Conservation (phyloP, 768 basidiomycete genomes). For the Panaeolus papilionaceus region DNA sequence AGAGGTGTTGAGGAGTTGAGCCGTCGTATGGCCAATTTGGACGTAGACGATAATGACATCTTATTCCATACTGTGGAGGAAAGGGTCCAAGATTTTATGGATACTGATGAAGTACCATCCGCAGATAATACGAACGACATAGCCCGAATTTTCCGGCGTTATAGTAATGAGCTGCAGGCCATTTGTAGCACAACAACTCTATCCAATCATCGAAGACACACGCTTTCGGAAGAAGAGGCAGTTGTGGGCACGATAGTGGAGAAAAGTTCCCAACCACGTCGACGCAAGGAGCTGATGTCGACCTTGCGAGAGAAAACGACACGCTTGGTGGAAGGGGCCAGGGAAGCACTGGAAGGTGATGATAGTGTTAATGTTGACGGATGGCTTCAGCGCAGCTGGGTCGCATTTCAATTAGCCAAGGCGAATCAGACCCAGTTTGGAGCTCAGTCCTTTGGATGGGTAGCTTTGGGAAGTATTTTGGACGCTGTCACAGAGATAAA, state of each 20-base stretch:
- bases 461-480: slow-evolving; percentile 63
- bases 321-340: slow-evolving; percentile 54
- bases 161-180: slow-evolving; percentile 51
- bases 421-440: slow-evolving; percentile 50
- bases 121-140: slow-evolving; percentile 36
- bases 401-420: slow-evolving; percentile 57
- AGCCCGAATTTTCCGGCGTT: slow-evolving; percentile 43
- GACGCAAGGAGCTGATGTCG: slow-evolving; percentile 58
- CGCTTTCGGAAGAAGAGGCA: slow-evolving; percentile 68
- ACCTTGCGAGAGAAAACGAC: slow-evolving; percentile 62
- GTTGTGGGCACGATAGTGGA: slow-evolving; percentile 71
- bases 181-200: slow-evolving; percentile 56
- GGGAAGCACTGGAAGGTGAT: slow-evolving; percentile 57
- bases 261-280: slow-evolving; percentile 62
- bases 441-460: slow-evolving; percentile 66
- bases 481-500: slow-evolving; percentile 57
- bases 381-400: slow-evolving; percentile 56
- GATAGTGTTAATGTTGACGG: slow-evolving; percentile 46
- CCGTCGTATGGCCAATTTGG: slow-evolving; percentile 22
- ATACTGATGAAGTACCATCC: slow-evolving; percentile 28
- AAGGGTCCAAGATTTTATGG: slow-evolving; percentile 40
- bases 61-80: slow-evolving; percentile 30
- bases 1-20: slow-evolving; percentile 29
- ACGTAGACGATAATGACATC: slow-evolving; percentile 16
- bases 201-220: slow-evolving; percentile 44